These are phyloP conservation scores for Cucurbita pepo DNA, from an alignment of 306 rosid species.

Conservation along the genomic window DNA sequence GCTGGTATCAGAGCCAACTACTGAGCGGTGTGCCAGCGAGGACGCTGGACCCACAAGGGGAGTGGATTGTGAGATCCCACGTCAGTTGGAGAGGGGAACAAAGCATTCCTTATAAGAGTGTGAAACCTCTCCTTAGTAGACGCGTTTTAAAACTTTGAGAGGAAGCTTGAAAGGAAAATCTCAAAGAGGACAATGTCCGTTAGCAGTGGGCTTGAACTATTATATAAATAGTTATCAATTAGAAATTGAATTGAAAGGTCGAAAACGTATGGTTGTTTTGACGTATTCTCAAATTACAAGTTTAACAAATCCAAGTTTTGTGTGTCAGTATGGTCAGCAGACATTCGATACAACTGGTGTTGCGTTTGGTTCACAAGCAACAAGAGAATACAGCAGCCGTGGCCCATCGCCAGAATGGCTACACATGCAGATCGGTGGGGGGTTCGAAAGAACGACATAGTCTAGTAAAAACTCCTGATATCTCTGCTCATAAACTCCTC, in stretches of 20 bases:
- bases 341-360: slow-evolving; percentile 44
- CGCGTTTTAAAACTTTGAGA: no score
- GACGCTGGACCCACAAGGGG: no score
- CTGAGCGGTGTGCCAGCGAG: no score
- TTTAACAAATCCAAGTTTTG: slow-evolving; percentile 15
- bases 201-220: no score
- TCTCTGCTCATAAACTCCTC: slow-evolving; percentile 22
- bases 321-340: slow-evolving; percentile 54
- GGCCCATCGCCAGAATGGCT: slow-evolving; percentile 83
- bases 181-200: no score
- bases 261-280: background rate
- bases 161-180: no score
- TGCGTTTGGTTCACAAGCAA: slow-evolving; percentile 50
- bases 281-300: background rate
- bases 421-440: slow-evolving; percentile 91
- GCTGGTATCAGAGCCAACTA: no score
- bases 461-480: slow-evolving; percentile 19
- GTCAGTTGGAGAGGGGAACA: no score
- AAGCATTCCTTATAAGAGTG: no score
- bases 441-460: slow-evolving; percentile 61
- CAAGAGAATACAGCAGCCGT: slow-evolving; percentile 55
- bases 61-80: no score
- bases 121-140: no score
- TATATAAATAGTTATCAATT: background rate
- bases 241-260: background rate